Evolutionary conservation across 1,284 basidiomycete species (phyloP).

Genomic region (Malassezia brasiliensis): DNA sequence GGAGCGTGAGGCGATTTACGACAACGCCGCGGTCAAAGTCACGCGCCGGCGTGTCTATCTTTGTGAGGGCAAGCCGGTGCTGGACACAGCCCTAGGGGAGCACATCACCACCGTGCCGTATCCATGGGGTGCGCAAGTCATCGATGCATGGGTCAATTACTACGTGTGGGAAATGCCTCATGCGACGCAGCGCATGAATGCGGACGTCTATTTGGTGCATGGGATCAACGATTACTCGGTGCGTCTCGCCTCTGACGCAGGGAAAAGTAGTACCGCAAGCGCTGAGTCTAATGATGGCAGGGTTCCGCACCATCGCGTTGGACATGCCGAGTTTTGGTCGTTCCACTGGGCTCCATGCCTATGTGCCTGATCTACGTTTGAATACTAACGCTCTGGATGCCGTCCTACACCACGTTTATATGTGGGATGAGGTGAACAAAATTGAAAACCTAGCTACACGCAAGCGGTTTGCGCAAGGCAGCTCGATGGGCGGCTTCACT

Average conservation of each 20-base stretch:
- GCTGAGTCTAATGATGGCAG: constrained; percentile 50
- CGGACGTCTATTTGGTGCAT: constrained; percentile 38
- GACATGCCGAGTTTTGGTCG: constrained; percentile 52
- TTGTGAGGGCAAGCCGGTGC: constrained; percentile 17
- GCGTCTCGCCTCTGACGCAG: background rate
- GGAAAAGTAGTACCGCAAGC: constrained; percentile 50
- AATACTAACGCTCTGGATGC: constrained; percentile 51
- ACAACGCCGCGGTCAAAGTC: constrained; percentile 33
- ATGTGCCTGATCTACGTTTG: constrained; percentile 50
- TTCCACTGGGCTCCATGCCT: constrained; percentile 50
- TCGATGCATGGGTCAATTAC: constrained; percentile 28
- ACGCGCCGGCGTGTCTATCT: constrained; percentile 30
- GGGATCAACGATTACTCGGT: constrained; percentile 43
- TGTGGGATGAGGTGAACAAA: constrained; percentile 23
- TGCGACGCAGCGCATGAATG: constrained; percentile 14
- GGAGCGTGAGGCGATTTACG: constrained; percentile 37
- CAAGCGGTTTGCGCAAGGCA: constrained; percentile 50
- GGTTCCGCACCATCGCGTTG: constrained; percentile 52
- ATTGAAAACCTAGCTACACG: constrained; percentile 19
- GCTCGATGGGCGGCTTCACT: constrained; percentile 49
- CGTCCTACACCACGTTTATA: constrained; percentile 50
- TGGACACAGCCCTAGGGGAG: constrained; percentile 22
- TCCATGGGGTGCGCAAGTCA: constrained; percentile 15
- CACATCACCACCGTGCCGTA: background rate
- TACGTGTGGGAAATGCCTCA: constrained; percentile 32